Percentiles rank a stretch among this genome's conserved stretches.
Evolutionary conservation across 768 basidiomycete genomes (phyloP).

Genomic region (Mrakia hoshinonis): DNA sequence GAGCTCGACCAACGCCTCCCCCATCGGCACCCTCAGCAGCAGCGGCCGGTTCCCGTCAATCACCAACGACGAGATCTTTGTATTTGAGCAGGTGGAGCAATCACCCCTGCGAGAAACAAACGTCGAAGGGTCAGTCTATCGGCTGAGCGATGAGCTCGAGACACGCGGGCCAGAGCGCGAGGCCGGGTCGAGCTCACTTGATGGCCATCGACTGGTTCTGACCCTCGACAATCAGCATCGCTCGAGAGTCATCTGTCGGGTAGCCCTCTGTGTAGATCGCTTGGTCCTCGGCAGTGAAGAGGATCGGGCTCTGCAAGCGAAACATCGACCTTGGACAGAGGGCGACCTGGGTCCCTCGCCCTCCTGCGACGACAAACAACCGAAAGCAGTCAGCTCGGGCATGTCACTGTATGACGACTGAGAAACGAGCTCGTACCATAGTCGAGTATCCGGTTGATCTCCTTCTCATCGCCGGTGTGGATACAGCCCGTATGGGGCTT

Average conservation of each 20-base stretch:
- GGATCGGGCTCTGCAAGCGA: slow-evolving; percentile 36
- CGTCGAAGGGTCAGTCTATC: not conserved
- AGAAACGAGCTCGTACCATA: slow-evolving; percentile 15
- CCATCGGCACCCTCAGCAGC: slow-evolving; percentile 37
- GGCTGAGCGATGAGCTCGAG: not conserved
- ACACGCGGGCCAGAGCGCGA: not conserved
- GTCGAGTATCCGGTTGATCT: slow-evolving; percentile 30
- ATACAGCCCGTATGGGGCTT: not conserved
- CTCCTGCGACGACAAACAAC: slow-evolving; percentile 31
- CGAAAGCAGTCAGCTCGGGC: not conserved
- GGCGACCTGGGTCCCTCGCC: slow-evolving; percentile 35
- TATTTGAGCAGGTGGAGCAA: slow-evolving; percentile 36
- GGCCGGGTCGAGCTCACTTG: slow-evolving; percentile 32
- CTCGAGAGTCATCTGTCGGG: slow-evolving; percentile 36
- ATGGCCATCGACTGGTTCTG: slow-evolving; percentile 38
- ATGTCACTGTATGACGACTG: too few relatives aligned
- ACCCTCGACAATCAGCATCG: slow-evolving; percentile 40
- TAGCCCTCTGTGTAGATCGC: slow-evolving; percentile 39
- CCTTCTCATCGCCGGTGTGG: slow-evolving; percentile 28
- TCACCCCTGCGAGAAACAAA: slow-evolving; percentile 36
- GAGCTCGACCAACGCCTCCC: slow-evolving; percentile 39
- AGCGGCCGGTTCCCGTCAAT: slow-evolving; percentile 41
- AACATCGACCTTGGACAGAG: slow-evolving; percentile 40
- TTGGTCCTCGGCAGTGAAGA: slow-evolving; percentile 38
- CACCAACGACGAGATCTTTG: slow-evolving; percentile 36